These are phyloP conservation scores for Hibiscus trionum DNA, from an alignment of 345 rosid genomes.

Conservation along the genomic window DNA sequence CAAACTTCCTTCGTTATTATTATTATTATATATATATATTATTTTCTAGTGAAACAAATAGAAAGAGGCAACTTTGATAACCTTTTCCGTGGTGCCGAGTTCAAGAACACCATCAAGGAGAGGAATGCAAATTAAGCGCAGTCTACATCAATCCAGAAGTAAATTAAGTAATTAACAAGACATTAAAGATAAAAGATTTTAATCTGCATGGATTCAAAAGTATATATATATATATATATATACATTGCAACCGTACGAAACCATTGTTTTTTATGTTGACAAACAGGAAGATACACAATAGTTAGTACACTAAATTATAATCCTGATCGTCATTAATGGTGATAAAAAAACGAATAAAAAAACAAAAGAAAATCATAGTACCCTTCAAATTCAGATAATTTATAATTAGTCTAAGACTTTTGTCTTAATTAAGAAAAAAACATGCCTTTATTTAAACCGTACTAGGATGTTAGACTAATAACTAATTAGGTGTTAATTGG, in stretches of 20 bases:
- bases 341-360: too few species aligned
- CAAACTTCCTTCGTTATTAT: not conserved
- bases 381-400: too few species aligned
- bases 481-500: too few species aligned
- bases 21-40: too few species aligned
- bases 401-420: not conserved
- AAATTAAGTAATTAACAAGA: too few species aligned
- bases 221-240: conserved; percentile 43
- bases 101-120: conserved; percentile 85
- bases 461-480: too few species aligned
- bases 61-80: conserved; percentile 9
- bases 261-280: not conserved
- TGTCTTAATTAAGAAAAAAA: not conserved
- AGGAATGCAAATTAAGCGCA: conserved; percentile 85
- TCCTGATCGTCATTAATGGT: too few species aligned
- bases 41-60: not conserved
- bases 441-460: not conserved
- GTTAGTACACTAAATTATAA: not conserved
- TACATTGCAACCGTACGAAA: conserved; percentile 16
- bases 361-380: too few species aligned
- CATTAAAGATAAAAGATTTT: too few species aligned
- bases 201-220: not conserved
- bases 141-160: too few species aligned
- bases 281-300: not conserved
- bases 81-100: conserved; percentile 74